Evolutionary conservation across 1,284 basidiomycete genomes (phyloP), one percentile per base, ranked within the genome.

Genomic region (Nidula niveotomentosa): DNA sequence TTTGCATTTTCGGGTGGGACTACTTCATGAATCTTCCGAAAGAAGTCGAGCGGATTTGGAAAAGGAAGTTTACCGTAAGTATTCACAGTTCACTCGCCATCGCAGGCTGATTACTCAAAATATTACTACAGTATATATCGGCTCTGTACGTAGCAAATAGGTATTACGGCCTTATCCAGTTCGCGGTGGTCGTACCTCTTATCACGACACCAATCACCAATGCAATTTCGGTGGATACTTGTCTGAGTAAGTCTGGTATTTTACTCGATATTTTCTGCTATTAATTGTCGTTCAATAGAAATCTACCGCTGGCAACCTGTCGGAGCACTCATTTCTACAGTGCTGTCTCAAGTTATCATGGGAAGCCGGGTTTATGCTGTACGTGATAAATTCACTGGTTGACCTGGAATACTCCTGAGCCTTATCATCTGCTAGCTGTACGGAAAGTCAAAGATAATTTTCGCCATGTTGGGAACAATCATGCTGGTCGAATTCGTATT

Each of bases 1-100:
- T 65, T 51, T 66, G 65, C 41, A 62, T 66, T 8, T 65, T 62
- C 55, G 60, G 62, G 2, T 65, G 65, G 65, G 63, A 66, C 37
- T 64, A 58, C 34, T 56, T 65, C 17, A 58, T 65, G 36, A 62
- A 58, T 46, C 60, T 66, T 10, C 65, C 63, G 10, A 53, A 61
- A 48, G 65, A 66, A 51, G 58, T 60, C 41, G 50, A 54, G 46
- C 55, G 58, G 34, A 57, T 65, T 10, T 65, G 63, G 65, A 62
- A 52, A 48, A 61, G 53, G 52, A 53, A 58, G 7, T 56, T 62
- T n/a, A 62, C 54, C 34, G 63, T 62, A 56, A 10, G 55, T 48
- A 23, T 33, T 48, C 13, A 39, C 34, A 15, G 3, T 23, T 23
- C 23, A 23, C 23, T 23, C 23, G 23, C 23, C 23, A 2, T 5